A percentile compares a stretch with the other conserved stretches of the same genome.
These are phyloP conservation scores for Cystobasidium ongulense DNA, from an alignment of 768 basidiomycete genomes.

Conservation along the genomic window DNA sequence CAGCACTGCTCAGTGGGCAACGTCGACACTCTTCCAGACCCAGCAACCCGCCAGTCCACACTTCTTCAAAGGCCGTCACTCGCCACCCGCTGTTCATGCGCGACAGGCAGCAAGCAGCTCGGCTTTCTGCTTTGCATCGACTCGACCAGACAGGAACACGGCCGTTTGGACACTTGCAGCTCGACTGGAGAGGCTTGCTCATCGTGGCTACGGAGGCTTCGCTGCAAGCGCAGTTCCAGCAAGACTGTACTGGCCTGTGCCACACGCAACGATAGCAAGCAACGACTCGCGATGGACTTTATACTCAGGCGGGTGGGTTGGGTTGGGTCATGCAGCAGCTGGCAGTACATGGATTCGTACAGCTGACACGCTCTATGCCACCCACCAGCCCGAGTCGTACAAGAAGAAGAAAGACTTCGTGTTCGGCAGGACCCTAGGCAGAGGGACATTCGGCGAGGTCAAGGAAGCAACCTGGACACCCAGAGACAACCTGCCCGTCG, in stretches of 20 bases:
- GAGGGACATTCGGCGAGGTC: slow-evolving; percentile 23
- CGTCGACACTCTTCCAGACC: too few relatives aligned
- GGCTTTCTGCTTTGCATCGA: neutral
- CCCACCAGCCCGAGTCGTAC: slow-evolving; percentile 15
- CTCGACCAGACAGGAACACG: too few relatives aligned
- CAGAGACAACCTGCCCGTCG: slow-evolving; percentile 52
- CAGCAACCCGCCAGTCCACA: too few relatives aligned
- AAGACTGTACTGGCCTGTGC: too few relatives aligned
- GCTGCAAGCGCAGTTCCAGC: too few relatives aligned
- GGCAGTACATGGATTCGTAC: neutral
- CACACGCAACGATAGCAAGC: neutral
- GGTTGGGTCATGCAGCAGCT: too few relatives aligned
- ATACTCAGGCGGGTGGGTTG: slow-evolving; percentile 7
- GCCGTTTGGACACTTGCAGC: too few relatives aligned
- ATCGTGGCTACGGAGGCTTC: too few relatives aligned
- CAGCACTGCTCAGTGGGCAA: too few relatives aligned
- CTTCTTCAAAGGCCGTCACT: too few relatives aligned
- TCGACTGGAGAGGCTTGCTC: too few relatives aligned
- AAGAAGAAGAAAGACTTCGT: slow-evolving; percentile 26
- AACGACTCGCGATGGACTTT: slow-evolving; percentile 1
- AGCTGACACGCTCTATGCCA: neutral
- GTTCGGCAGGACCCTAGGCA: slow-evolving; percentile 10
- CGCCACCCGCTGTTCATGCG: neutral
- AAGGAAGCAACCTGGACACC: slow-evolving; percentile 26
- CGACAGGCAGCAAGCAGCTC: neutral